phyloP scores from a whole-genome alignment of 257 asterid genomes.

The Haberlea rhodopensis region DNA sequence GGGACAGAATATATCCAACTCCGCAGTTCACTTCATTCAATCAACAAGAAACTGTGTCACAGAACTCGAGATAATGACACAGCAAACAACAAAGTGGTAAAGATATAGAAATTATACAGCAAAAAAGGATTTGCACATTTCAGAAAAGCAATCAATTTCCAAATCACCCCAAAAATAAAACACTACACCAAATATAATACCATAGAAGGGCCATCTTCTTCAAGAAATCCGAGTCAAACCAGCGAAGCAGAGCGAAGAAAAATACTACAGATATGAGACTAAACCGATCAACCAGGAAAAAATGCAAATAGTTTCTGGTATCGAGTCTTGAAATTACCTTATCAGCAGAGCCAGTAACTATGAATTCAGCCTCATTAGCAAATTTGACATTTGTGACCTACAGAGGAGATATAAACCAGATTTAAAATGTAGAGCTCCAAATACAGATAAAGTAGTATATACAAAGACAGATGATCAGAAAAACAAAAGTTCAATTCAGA shows the following conservation, averaged over 20 bases:
- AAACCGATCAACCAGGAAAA: constrained; percentile 4
- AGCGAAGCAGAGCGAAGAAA: constrained; percentile 6
- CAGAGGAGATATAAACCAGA: constrained; percentile 18
- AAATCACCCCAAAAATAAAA: background rate
- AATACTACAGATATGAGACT: background rate
- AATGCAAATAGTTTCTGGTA: background rate
- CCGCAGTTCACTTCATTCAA: background rate
- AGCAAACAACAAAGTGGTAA: background rate
- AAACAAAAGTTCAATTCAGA: constrained; percentile 10
- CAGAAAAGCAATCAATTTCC: constrained; percentile 6
- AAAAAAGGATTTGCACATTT: constrained; percentile 4
- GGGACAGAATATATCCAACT: constrained; percentile 1
- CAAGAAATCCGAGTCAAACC: constrained; percentile 1
- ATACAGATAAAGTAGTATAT: background rate
- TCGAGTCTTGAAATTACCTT: constrained; percentile 46
- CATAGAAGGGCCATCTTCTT: background rate
- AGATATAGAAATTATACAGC: background rate
- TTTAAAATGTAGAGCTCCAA: background rate
- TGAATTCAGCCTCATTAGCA: constrained; percentile 71
- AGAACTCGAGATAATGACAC: background rate
- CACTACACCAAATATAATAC: background rate
- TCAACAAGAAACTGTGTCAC: no score
- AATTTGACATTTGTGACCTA: constrained; percentile 87
- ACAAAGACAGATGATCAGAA: background rate
- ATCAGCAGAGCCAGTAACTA: constrained; percentile 89